A percentile compares a stretch with the other conserved stretches of the same genome.
These are phyloP conservation scores for Boletellus ananiceps DNA, from an alignment of 768 basidiomycete genomes.

Conservation along the genomic window DNA sequence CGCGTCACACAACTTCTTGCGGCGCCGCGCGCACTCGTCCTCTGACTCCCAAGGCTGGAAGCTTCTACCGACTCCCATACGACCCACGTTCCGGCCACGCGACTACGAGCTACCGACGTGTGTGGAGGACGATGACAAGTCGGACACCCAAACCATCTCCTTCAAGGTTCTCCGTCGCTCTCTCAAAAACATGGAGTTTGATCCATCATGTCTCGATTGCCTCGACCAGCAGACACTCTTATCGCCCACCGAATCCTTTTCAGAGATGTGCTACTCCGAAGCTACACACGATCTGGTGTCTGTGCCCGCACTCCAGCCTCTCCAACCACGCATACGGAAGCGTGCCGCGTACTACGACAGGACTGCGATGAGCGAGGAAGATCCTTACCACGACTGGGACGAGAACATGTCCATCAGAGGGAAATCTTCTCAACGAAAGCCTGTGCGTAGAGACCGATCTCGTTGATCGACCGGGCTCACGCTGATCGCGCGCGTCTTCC, in stretches of 20 bases:
- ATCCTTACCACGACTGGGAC: constrained; percentile 34
- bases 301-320: constrained; percentile 28
- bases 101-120: constrained; percentile 29
- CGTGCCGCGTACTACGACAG: constrained; percentile 26
- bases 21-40: constrained; percentile 31
- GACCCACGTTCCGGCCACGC: constrained; percentile 33
- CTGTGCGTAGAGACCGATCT: constrained; percentile 14
- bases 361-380: constrained; percentile 33
- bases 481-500: constrained; percentile 1
- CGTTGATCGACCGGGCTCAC: background rate
- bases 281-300: constrained; percentile 34
- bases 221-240: constrained; percentile 42
- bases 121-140: constrained; percentile 25
- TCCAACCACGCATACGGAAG: constrained; percentile 32
- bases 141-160: constrained; percentile 25
- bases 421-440: constrained; percentile 7
- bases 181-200: constrained; percentile 35
- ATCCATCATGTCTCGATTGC: constrained; percentile 37
- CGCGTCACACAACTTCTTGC: constrained; percentile 7
- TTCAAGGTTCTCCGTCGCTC: constrained; percentile 33
- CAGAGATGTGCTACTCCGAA: constrained; percentile 39
- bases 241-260: constrained; percentile 38
- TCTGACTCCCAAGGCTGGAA: constrained; percentile 33
- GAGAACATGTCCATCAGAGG: constrained; percentile 31
- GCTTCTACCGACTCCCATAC: constrained; percentile 30